These are phyloP conservation scores for Ophiosphaerella korrae DNA, from an alignment of 2,329 filamentous ascomycete species.

Conservation along the genomic window DNA sequence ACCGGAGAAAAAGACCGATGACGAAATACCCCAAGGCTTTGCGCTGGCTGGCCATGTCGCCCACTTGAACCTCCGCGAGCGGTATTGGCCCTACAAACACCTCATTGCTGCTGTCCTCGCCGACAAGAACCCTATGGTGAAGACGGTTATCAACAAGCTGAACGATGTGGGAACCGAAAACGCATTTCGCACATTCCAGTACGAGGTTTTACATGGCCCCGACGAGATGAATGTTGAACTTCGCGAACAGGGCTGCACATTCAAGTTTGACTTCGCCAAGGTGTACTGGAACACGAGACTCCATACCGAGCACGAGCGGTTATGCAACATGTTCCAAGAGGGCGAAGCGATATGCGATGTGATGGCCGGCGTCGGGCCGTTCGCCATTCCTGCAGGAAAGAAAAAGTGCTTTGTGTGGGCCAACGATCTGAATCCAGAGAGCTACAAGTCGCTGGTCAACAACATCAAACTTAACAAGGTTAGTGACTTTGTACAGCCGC, in stretches of 20 bases:
- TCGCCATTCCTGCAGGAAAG: constrained; percentile 88
- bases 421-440: constrained; percentile 95
- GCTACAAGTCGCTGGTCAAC: constrained; percentile 72
- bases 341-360: constrained; percentile 94
- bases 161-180: constrained; percentile 85
- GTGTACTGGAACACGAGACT: constrained; percentile 98
- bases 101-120: constrained; percentile 83
- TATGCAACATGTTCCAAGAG: constrained; percentile 75
- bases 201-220: constrained; percentile 84
- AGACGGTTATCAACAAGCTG: constrained; percentile 94
- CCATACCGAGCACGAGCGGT: constrained; percentile 82
- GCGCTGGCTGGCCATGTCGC: constrained; percentile 91
- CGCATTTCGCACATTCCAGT: constrained; percentile 88
- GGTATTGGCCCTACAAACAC: constrained; percentile 83
- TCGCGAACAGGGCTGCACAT: constrained; percentile 81
- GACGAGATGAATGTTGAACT: constrained; percentile 84
- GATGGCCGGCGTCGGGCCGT: constrained; percentile 96
- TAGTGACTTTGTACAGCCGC: constrained; percentile 70
- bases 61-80: constrained; percentile 85
- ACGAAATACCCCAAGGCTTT: constrained; percentile 84
- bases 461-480: constrained; percentile 83
- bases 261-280: constrained; percentile 90
- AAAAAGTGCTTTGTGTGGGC: constrained; percentile 92
- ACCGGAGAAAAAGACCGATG: constrained; percentile 73
- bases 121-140: constrained; percentile 83